These are phyloP conservation scores for Draba incana DNA, from an alignment of 345 rosid species.

Conservation along the genomic window DNA sequence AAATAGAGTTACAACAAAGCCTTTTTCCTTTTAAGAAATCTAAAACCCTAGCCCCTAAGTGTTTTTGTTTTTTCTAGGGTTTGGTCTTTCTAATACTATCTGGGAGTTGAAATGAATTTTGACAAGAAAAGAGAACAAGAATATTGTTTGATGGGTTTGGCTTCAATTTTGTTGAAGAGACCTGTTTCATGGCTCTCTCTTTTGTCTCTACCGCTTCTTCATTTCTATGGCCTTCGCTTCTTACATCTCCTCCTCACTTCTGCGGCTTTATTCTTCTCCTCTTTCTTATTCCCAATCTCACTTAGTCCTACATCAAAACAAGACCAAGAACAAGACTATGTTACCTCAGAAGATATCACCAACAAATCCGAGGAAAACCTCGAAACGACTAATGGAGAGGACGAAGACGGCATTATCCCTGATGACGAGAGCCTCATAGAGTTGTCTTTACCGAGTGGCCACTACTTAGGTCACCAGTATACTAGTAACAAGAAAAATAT, in stretches of 20 bases:
- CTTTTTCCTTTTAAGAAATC: not conserved
- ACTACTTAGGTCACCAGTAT: conserved; percentile 42
- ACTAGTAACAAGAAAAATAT: conserved; percentile 32
- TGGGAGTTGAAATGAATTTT: conserved; percentile 27
- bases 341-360: not conserved
- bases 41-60: conserved; percentile 6
- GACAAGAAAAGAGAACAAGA: conserved; percentile 30
- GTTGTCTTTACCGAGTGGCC: conserved; percentile 70
- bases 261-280: conserved; percentile 44
- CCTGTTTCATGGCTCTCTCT: conserved; percentile 45
- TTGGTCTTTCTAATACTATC: conserved; percentile 10
- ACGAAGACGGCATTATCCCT: conserved; percentile 53
- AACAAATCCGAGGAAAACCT: not conserved
- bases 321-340: conserved; percentile 28
- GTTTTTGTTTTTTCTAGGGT: conserved; percentile 18
- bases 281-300: conserved; percentile 38
- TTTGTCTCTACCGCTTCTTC: conserved; percentile 39
- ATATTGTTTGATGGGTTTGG: conserved; percentile 40
- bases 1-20: conserved; percentile 16
- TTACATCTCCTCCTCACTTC: conserved; percentile 46
- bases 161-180: conserved; percentile 42
- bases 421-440: conserved; percentile 80
- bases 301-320: conserved; percentile 21
- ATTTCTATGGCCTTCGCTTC: conserved; percentile 42
- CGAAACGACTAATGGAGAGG: conserved; percentile 11